phyloP scores from a whole-genome alignment of 2,329 filamentous ascomycete species.

The Ophiocordyceps australis region DNA sequence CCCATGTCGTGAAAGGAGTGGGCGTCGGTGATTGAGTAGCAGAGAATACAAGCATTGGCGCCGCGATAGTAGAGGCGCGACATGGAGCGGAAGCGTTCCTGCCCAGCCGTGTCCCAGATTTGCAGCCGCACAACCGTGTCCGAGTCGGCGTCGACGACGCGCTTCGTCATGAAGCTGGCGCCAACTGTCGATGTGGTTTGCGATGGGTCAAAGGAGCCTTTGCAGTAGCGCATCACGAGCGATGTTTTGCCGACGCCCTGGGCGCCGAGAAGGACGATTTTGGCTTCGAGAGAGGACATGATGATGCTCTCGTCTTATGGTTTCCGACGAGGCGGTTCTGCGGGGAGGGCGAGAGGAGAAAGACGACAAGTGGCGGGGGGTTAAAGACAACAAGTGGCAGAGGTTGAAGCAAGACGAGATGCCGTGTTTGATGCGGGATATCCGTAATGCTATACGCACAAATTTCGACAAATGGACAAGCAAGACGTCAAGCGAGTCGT shows the following conservation, averaged over 20 bases:
- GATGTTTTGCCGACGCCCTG: constrained; percentile 70
- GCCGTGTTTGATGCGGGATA: no score
- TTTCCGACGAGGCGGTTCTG: not conserved
- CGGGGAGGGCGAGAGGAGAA: not conserved
- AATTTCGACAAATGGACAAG: no score
- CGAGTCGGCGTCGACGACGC: constrained; percentile 65
- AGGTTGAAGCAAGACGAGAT: no score
- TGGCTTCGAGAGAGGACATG: constrained; percentile 54
- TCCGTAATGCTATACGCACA: no score
- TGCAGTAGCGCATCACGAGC: constrained; percentile 59
- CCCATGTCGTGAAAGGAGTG: constrained; percentile 84
- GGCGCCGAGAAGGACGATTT: constrained; percentile 64
- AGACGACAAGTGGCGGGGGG: no score
- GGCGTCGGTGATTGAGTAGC: constrained; percentile 84
- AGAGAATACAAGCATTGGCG: constrained; percentile 83
- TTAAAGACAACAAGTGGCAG: no score
- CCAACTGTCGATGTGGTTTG: constrained; percentile 55
- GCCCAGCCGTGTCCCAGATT: constrained; percentile 92
- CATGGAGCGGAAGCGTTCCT: constrained; percentile 90
- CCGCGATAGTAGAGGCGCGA: constrained; percentile 92
- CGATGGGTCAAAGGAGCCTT: constrained; percentile 50
- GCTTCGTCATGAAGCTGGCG: constrained; percentile 64
- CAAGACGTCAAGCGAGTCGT: no score
- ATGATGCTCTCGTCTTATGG: not conserved
- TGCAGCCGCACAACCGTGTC: constrained; percentile 80